A percentile compares a stretch with the other conserved stretches of the same genome.
phyloP scores from a whole-genome alignment of 108 stramenopile species.

The Pseudonitzschia pungens region DNA sequence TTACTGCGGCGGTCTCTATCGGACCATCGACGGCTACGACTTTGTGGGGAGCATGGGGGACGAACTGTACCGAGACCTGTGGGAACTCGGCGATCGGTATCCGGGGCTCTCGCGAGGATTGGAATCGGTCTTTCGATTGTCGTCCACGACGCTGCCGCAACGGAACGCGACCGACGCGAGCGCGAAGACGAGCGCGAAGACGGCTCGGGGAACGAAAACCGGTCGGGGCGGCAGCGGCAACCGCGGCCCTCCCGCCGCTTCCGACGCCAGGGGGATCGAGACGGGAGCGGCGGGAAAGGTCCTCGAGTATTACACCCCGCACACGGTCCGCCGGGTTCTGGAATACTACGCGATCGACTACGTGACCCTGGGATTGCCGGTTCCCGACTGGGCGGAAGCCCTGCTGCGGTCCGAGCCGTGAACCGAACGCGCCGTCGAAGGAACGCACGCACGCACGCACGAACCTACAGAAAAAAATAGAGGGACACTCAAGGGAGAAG shows the following conservation, averaged over 20 bases:
- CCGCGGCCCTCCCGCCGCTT: too few species aligned
- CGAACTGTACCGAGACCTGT: conserved; percentile 35
- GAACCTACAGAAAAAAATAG: too few species aligned
- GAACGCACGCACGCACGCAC: too few species aligned
- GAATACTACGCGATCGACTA: conserved; percentile 70
- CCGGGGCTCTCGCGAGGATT: conserved; percentile 22
- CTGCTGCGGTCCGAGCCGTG: background rate
- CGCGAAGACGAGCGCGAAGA: too few species aligned
- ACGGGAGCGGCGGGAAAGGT: conserved; percentile 29
- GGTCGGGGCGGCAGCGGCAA: too few species aligned
- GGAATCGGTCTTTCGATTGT: conserved; percentile 32
- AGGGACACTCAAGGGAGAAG: too few species aligned
- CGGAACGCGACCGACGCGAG: too few species aligned
- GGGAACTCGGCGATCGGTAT: conserved; percentile 22
- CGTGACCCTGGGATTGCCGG: conserved; percentile 37
- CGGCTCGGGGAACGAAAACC: too few species aligned
- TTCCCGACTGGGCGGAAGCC: conserved; percentile 55
- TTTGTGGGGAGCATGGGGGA: conserved; percentile 59
- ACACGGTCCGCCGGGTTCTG: conserved; percentile 48
- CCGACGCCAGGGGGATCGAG: conserved; percentile 25
- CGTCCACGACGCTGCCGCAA: too few species aligned
- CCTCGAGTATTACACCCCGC: conserved; percentile 50
- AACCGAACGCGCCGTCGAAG: too few species aligned
- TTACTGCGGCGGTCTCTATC: conserved; percentile 57
- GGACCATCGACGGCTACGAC: conserved; percentile 43